phyloP scores from a whole-genome alignment of 805 yeast species.

The Scheffersomyces amazonensis region DNA sequence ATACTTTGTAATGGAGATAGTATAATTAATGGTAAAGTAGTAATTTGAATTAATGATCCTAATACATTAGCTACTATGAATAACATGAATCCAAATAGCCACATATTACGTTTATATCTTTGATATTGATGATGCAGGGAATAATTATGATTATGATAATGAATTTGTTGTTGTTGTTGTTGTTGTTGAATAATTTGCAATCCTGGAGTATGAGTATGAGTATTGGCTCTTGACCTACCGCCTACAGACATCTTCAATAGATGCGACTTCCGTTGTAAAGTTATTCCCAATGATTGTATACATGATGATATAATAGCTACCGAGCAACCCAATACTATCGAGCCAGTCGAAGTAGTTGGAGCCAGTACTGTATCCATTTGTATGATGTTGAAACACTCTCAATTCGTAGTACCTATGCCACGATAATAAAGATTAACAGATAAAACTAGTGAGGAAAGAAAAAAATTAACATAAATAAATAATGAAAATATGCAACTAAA shows the following conservation, averaged over 20 bases:
- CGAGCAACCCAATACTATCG: constrained; percentile 55
- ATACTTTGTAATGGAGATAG: constrained; percentile 81
- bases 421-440: no score
- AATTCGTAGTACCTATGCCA: no score
- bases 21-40: constrained; percentile 77
- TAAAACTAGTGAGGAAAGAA: no score
- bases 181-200: no score
- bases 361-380: no score
- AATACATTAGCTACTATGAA: constrained; percentile 72
- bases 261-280: constrained; percentile 79
- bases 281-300: constrained; percentile 76
- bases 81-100: constrained; percentile 72
- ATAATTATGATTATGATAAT: constrained; percentile 23
- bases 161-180: no score
- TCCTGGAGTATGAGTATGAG: no score
- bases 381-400: no score
- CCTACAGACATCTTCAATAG: constrained; percentile 34
- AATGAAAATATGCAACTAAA: no score
- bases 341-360: constrained; percentile 6
- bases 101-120: constrained; percentile 49
- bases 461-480: not conserved
- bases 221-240: constrained; percentile 11
- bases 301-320: constrained; percentile 77
- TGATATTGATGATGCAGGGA: constrained; percentile 23
- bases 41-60: constrained; percentile 80